phyloP scores from a whole-genome alignment of 176 grass and related monocot genomes.

The Urochloa ruziziensis region DNA sequence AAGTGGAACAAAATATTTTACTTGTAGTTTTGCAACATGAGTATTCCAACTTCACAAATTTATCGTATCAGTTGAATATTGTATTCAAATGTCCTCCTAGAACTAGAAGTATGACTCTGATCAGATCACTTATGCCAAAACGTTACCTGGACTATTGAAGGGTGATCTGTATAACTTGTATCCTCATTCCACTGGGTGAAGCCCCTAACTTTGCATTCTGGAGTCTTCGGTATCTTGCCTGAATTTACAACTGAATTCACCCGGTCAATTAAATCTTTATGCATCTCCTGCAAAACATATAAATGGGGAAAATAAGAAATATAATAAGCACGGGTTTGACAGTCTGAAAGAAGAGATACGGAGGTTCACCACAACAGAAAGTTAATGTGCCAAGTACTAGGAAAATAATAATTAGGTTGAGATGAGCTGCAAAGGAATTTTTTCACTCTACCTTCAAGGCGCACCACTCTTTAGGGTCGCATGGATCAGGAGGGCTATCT shows the following conservation, averaged over 20 bases:
- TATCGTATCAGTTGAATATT: not conserved
- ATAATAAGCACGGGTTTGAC: not conserved
- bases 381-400: not conserved
- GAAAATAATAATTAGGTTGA: not conserved
- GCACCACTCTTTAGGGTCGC: slow-evolving; percentile 40
- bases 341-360: not conserved
- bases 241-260: slow-evolving; percentile 37
- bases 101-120: not conserved
- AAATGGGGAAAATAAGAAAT: not conserved
- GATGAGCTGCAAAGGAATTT: not conserved
- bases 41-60: not conserved
- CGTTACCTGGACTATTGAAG: slow-evolving; percentile 59
- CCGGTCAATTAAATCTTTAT: slow-evolving; percentile 44
- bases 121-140: not conserved
- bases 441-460: slow-evolving; percentile 54
- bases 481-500: slow-evolving; percentile 9
- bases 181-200: slow-evolving; percentile 57
- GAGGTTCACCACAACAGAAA: not conserved
- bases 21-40: not conserved
- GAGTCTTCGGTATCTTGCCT: slow-evolving; percentile 47
- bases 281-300: slow-evolving; percentile 46
- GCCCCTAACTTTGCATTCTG: slow-evolving; percentile 14
- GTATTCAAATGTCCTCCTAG: not conserved
- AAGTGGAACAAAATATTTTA: no score
- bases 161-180: slow-evolving; percentile 53